Conservation (phyloP, 306 rosid species). For the Cucumis hystrix region DNA sequence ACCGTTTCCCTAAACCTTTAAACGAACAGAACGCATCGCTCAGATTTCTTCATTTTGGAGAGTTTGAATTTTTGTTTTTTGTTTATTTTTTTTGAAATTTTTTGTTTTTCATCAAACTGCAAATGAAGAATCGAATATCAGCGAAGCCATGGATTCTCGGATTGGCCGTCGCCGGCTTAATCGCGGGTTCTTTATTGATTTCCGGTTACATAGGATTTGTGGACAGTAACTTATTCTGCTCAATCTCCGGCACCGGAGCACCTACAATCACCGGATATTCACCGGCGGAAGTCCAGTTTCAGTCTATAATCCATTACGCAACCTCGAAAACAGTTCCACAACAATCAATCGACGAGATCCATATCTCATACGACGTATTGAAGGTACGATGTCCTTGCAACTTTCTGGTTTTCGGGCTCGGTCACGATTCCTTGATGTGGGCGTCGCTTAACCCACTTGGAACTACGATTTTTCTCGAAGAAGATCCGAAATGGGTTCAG, state of each 20-base stretch:
- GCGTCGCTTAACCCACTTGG: constrained; percentile 72
- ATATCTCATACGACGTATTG: constrained; percentile 45
- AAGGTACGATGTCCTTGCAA: constrained; percentile 41
- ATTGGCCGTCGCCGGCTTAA: constrained; percentile 21
- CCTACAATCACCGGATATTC: neutral
- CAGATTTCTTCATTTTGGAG: neutral
- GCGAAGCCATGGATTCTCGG: constrained; percentile 26
- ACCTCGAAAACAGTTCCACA: constrained; percentile 58
- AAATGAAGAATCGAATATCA: constrained; percentile 25
- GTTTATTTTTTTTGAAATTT: too few relatives aligned
- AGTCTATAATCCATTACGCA: constrained; percentile 81
- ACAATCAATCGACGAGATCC: constrained; percentile 57
- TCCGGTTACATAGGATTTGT: constrained; percentile 15
- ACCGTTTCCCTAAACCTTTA: neutral
- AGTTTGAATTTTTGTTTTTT: neutral
- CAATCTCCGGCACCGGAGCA: constrained; percentile 8
- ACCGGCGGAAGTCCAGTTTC: constrained; percentile 30
- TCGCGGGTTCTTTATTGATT: constrained; percentile 35
- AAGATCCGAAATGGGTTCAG: constrained; percentile 84
- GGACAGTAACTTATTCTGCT: constrained; percentile 23
- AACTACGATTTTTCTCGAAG: constrained; percentile 69
- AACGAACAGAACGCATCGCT: neutral
- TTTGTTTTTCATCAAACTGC: neutral
- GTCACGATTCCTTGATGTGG: constrained; percentile 96
- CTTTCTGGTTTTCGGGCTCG: constrained; percentile 77